Conservation (phyloP, 345 rosid species). For the Brassica carinata region DNA sequence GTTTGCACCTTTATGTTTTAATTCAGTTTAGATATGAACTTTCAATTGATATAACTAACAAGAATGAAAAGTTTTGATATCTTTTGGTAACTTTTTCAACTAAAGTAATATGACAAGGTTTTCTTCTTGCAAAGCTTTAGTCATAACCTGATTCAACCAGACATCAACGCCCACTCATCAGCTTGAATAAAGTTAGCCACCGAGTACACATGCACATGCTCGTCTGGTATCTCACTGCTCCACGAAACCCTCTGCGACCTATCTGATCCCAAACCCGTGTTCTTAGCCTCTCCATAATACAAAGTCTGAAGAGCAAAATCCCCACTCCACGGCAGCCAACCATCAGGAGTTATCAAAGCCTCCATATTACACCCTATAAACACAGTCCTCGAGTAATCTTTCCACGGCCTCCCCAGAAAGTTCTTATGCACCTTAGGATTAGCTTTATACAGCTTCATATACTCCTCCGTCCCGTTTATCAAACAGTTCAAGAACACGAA, state of each 20-base stretch:
- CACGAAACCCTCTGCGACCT: constrained; percentile 60
- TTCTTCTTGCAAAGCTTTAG: not conserved
- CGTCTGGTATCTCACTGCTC: constrained; percentile 71
- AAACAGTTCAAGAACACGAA: constrained; percentile 71
- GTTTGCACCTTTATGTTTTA: not conserved
- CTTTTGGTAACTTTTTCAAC: not conserved
- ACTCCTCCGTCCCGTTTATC: constrained; percentile 77
- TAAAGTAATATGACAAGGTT: constrained; percentile 4
- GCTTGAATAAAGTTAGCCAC: constrained; percentile 85
- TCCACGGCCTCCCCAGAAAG: constrained; percentile 93
- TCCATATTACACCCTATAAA: constrained; percentile 60
- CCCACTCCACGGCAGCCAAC: constrained; percentile 88
- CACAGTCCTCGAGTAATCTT: constrained; percentile 83
- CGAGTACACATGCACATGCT: constrained; percentile 60
- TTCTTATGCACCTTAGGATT: constrained; percentile 69
- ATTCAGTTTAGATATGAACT: not conserved
- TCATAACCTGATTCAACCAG: constrained; percentile 27
- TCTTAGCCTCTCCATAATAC: constrained; percentile 79
- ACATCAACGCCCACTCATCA: constrained; percentile 55
- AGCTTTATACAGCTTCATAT: constrained; percentile 58
- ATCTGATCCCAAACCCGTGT: constrained; percentile 64
- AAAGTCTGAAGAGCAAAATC: constrained; percentile 75
- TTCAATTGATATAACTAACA: not conserved
- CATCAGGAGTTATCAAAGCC: constrained; percentile 57
- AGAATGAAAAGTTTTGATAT: not conserved